Conservation (phyloP, 129 eudicot species). For the Sambucus nigra region DNA sequence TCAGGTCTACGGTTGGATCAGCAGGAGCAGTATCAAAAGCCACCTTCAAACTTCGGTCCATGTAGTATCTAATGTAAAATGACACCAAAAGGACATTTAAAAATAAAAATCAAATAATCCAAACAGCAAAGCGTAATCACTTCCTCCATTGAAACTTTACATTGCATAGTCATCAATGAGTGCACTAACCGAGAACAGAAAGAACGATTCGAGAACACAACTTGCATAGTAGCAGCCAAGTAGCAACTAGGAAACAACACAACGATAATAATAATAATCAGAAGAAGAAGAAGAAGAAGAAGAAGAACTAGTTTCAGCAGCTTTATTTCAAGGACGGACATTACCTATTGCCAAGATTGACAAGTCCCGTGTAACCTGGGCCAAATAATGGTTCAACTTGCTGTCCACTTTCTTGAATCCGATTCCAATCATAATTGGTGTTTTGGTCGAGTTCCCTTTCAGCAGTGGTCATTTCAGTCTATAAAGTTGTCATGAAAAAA, state of each 20-base stretch:
- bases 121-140: neutral
- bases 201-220: constrained; percentile 65
- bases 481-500: neutral
- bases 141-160: neutral
- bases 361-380: constrained; percentile 94
- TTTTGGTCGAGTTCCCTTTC: constrained; percentile 96
- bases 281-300: no score
- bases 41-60: constrained; percentile 44
- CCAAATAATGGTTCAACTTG: constrained; percentile 76
- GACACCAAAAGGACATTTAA: neutral
- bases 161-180: neutral
- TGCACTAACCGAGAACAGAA: constrained; percentile 63
- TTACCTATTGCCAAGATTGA: constrained; percentile 93
- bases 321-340: constrained; percentile 1
- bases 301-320: neutral
- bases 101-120: constrained; percentile 6
- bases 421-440: constrained; percentile 91
- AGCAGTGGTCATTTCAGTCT: constrained; percentile 99
- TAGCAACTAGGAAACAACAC: constrained; percentile 60
- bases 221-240: constrained; percentile 96
- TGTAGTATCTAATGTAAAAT: constrained; percentile 42
- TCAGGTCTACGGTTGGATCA: constrained; percentile 95
- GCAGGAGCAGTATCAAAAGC: constrained; percentile 84
- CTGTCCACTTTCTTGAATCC: constrained; percentile 94
- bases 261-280: no score